Conservation (phyloP, 2,329 filamentous ascomycete species). For the Colletotrichum scovillei region DNA sequence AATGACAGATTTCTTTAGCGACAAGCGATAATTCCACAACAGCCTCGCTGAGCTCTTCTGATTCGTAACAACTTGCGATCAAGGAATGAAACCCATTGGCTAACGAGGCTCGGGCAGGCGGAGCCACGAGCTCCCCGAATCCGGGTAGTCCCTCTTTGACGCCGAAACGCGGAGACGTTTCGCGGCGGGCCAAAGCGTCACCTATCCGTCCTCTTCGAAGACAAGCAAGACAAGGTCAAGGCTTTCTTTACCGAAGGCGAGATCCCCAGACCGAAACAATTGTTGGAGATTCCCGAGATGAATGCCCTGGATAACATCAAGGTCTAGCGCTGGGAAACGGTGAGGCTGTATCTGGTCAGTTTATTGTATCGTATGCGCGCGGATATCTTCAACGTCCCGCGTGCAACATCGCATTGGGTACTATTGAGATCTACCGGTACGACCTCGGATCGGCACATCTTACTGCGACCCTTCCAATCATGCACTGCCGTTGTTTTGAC, state of each 20-base stretch:
- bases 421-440: not conserved
- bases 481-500: not conserved
- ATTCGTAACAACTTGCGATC: slow-evolving; percentile 10
- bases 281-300: slow-evolving; percentile 1
- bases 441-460: not conserved
- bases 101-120: not conserved
- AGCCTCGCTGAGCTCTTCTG: not conserved
- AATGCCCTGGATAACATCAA: slow-evolving; percentile 13
- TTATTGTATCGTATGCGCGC: not conserved
- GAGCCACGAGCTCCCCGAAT: slow-evolving; percentile 1
- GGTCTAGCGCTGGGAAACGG: not conserved
- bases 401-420: not conserved
- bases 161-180: slow-evolving; percentile 31
- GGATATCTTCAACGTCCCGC: not conserved
- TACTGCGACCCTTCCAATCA: not conserved
- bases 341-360: not conserved
- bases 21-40: not conserved
- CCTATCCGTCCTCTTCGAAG: slow-evolving; percentile 3
- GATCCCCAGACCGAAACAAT: slow-evolving; percentile 13
- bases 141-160: slow-evolving; percentile 14
- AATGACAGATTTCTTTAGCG: not conserved
- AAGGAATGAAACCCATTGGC: not conserved
- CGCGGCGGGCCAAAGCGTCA: slow-evolving; percentile 32
- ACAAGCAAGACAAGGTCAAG: not conserved
- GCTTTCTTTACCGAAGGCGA: slow-evolving; percentile 3